Percentiles rank a stretch among this genome's conserved stretches.
Conservation (phyloP, 192 early-diverging fungal genomes). For the Gigaspora rosea region DNA sequence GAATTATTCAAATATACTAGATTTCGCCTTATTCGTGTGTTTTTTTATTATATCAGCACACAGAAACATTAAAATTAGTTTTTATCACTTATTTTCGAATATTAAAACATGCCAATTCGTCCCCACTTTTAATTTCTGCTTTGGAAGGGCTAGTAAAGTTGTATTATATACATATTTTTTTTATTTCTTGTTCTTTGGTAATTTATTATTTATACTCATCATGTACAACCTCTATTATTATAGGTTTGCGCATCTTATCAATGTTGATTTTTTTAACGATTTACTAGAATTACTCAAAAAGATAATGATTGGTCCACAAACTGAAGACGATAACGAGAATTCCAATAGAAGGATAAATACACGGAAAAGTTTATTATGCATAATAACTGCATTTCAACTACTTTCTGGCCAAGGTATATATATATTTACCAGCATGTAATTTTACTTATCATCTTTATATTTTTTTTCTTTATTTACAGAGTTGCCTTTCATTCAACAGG, state of each 20-base stretch:
- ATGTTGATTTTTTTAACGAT: slow-evolving; percentile 93
- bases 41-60: too few relatives aligned
- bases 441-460: neutral
- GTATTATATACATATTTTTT: slow-evolving; percentile 1
- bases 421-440: too few relatives aligned
- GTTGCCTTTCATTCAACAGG: slow-evolving; percentile 51
- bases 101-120: slow-evolving; percentile 79
- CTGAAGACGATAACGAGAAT: too few relatives aligned
- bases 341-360: slow-evolving; percentile 56
- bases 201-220: slow-evolving; percentile 47
- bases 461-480: neutral
- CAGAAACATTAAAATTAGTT: slow-evolving; percentile 91
- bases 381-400: slow-evolving; percentile 86
- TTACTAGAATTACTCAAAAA: slow-evolving; percentile 81
- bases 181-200: neutral
- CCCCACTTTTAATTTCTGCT: slow-evolving; percentile 70
- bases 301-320: slow-evolving; percentile 58
- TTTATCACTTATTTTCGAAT: slow-evolving; percentile 96
- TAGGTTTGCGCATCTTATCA: slow-evolving; percentile 93
- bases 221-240: slow-evolving; percentile 57
- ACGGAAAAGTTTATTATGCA: slow-evolving; percentile 79
- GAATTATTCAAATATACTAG: too few relatives aligned
- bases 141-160: slow-evolving; percentile 79
- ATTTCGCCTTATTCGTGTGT: too few relatives aligned
- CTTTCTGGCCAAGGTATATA: slow-evolving; percentile 85